These are phyloP conservation scores for Chrysoporthe austroafricana DNA, from an alignment of 2,329 filamentous ascomycete species.

Conservation along the genomic window DNA sequence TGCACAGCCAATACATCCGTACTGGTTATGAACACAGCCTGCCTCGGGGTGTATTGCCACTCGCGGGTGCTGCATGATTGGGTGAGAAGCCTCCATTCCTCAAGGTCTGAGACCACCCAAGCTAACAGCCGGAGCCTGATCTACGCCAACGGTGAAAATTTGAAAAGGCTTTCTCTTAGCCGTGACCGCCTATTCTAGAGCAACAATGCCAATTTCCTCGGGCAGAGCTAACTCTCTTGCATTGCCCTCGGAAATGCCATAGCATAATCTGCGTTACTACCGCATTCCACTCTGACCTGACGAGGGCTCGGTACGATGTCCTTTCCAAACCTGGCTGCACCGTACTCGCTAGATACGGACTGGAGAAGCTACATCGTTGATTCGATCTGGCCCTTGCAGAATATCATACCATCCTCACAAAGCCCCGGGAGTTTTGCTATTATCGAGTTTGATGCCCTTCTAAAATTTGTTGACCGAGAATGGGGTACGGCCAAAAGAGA, in stretches of 20 bases:
- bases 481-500: neutral
- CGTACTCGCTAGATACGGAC: neutral
- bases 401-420: neutral
- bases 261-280: neutral
- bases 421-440: neutral
- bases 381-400: neutral
- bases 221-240: neutral
- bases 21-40: too few relatives aligned
- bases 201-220: too few relatives aligned
- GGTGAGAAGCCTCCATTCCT: too few relatives aligned
- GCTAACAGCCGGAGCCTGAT: too few relatives aligned
- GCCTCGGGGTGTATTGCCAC: too few relatives aligned
- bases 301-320: neutral
- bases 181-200: too few relatives aligned
- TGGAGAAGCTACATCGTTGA: neutral
- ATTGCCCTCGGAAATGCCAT: neutral
- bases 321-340: neutral
- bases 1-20: too few relatives aligned
- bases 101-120: too few relatives aligned
- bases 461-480: neutral
- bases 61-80: too few relatives aligned
- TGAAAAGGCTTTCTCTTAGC: too few relatives aligned
- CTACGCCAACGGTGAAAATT: too few relatives aligned
- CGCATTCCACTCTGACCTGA: neutral
- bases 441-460: neutral